phyloP scores from a whole-genome alignment of 768 basidiomycete genomes.

The Termitomyces sp. region DNA sequence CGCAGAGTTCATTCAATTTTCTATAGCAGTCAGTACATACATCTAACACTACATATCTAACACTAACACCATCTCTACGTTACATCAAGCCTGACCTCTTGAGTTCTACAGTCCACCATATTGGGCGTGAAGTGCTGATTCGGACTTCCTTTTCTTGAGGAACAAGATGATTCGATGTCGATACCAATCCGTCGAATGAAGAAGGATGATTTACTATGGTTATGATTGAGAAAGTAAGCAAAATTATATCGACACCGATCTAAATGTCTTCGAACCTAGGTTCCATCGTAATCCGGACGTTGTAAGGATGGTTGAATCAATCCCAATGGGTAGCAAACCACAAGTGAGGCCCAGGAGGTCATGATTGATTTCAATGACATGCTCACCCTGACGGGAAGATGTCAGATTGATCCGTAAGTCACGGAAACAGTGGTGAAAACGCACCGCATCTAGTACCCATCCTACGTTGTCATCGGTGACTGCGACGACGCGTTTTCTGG shows the following conservation, averaged over 20 bases:
- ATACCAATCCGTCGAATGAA: constrained; percentile 80
- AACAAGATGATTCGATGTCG: constrained; percentile 91
- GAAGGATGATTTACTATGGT: constrained; percentile 56
- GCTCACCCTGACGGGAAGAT: constrained; percentile 66
- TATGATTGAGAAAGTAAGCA: not conserved
- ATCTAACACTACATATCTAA: too few species aligned
- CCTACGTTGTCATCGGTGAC: constrained; percentile 90
- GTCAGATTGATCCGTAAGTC: not conserved
- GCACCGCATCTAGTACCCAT: constrained; percentile 81
- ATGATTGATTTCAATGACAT: constrained; percentile 75
- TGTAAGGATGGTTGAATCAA: constrained; percentile 71
- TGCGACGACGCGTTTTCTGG: constrained; percentile 58
- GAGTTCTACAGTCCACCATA: constrained; percentile 90
- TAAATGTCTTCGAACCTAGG: constrained; percentile 48
- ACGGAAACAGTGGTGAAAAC: not conserved
- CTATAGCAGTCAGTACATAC: too few species aligned
- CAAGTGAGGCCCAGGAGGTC: constrained; percentile 79
- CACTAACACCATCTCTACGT: not conserved
- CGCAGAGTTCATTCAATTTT: too few species aligned
- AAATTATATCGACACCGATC: not conserved
- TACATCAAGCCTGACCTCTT: constrained; percentile 22
- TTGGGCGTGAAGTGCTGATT: constrained; percentile 75
- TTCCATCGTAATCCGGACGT: constrained; percentile 91
- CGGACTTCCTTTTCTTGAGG: constrained; percentile 61
- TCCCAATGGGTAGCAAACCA: constrained; percentile 90